Conservation (phyloP, 805 yeast species). For the Candida easanensis region DNA sequence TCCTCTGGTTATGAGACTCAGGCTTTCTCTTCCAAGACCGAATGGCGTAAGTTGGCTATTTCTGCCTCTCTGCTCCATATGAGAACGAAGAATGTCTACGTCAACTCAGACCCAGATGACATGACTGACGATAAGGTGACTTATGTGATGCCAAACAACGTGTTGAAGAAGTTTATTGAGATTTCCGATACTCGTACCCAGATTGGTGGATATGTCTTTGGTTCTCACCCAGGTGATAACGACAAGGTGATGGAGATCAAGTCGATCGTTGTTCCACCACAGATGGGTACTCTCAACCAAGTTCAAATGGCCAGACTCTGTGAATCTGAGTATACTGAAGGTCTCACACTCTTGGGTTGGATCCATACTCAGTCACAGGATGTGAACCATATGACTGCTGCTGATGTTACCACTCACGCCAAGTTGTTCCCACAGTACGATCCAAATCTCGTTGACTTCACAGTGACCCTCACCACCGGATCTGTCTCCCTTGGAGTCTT, state of each 20-base stretch:
- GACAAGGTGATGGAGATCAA: slow-evolving; percentile 72
- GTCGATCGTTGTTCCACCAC: slow-evolving; percentile 80
- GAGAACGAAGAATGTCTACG: slow-evolving; percentile 72
- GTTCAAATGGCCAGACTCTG: slow-evolving; percentile 33
- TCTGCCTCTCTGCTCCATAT: slow-evolving; percentile 69
- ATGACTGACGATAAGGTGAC: slow-evolving; percentile 57
- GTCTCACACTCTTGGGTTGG: slow-evolving; percentile 85
- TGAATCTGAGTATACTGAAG: slow-evolving; percentile 53
- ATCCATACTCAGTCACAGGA: slow-evolving; percentile 85
- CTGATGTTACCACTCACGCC: slow-evolving; percentile 63
- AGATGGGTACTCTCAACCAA: slow-evolving; percentile 67
- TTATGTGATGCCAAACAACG: slow-evolving; percentile 78
- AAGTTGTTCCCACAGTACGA: slow-evolving; percentile 35
- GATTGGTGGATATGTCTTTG: slow-evolving; percentile 79
- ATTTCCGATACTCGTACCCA: slow-evolving; percentile 80
- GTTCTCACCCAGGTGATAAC: slow-evolving; percentile 73
- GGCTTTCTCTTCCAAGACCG: slow-evolving; percentile 77
- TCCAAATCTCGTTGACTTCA: slow-evolving; percentile 48
- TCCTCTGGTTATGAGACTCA: slow-evolving; percentile 86
- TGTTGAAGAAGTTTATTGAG: slow-evolving; percentile 72
- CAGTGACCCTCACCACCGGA: slow-evolving; percentile 78
- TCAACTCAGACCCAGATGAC: slow-evolving; percentile 55
- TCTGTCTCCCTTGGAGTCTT: slow-evolving; percentile 74
- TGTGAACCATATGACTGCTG: slow-evolving; percentile 56
- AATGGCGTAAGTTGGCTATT: slow-evolving; percentile 88